Evolutionary conservation across 2,329 filamentous ascomycete species (phyloP), one percentile per base, ranked within the genome.

Genomic region (Pseudogymnoascus sp.): DNA sequence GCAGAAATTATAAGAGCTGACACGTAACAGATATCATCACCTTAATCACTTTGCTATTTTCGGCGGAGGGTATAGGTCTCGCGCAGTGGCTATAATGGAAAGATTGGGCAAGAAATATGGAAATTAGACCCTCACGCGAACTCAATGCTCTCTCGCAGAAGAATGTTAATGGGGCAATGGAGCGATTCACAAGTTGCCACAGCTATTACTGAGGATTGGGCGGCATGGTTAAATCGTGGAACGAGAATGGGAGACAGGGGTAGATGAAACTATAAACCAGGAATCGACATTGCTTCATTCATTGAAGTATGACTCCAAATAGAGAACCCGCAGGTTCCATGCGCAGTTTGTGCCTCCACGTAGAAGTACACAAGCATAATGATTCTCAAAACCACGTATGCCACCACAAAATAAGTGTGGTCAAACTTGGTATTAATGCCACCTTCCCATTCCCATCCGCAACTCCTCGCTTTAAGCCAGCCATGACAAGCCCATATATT

Each of bases 1-100:
- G 35, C 33, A 15, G 35, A 35, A 10, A 23, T n/a, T 33, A 19
- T 26, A 5, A 53, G 31, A 19, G 61, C 62, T 67, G 21, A 68
- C 50, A 2, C 36, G 23, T 28, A 28, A 9, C 68, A 91, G 88
- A 67, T 93, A 96, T 74, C 93, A 97, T 74, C 89, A 96, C 72
- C 77, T 97, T 23, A 97, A 97, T 67, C 93, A 97, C 60, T 69
- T 70, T 61, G 64, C 68, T 1, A 71, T 96, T 57, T 97, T 96
- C 74, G 91, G 91, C 0, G 88, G 87, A 0, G 83, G 88, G 0
- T 97, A 97, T 73, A 84, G 85, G 40, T 80, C 81, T 42, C 87
- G 91, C 4, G 91, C 92, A 28, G 82, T 93, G 75, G 82, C 82
- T 4, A 95, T 96, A 63, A 95, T 96, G 89, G 84, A 81, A 73